Conservation (phyloP, 495 filamentous ascomycete species). For the Hypoxylon trugodes region DNA sequence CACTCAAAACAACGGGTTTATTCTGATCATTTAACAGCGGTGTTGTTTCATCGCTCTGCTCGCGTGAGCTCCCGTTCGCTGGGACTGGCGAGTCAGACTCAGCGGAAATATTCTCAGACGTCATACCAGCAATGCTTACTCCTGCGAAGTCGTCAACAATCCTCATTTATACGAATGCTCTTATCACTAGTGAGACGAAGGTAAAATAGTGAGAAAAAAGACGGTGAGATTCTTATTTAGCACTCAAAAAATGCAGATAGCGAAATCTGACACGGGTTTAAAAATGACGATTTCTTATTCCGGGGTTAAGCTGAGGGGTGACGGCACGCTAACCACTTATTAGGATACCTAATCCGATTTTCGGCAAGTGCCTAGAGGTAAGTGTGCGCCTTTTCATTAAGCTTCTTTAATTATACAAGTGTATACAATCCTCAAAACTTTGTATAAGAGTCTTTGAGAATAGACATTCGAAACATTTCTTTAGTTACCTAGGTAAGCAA, state of each 20-base stretch:
- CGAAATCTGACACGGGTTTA: constrained; percentile 13
- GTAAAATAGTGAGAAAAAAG: not conserved
- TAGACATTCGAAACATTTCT: no score
- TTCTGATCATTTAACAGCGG: constrained; percentile 34
- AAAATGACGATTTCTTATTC: not conserved
- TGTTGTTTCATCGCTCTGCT: constrained; percentile 29
- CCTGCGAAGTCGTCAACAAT: not conserved
- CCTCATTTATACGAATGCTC: not conserved
- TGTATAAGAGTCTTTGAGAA: no score
- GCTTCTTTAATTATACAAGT: no score
- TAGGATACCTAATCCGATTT: no score
- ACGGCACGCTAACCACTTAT: no score
- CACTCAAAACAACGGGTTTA: constrained; percentile 2
- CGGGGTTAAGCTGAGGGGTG: not conserved
- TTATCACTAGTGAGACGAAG: not conserved
- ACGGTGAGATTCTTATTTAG: not conserved
- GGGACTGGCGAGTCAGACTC: not conserved
- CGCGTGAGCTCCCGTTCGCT: constrained; percentile 1
- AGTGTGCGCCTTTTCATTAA: no score
- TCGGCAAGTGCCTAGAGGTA: no score
- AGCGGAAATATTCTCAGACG: constrained; percentile 16
- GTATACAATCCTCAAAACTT: no score
- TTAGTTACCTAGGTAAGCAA: no score
- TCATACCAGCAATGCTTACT: constrained; percentile 28
- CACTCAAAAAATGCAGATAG: constrained; percentile 12